phyloP scores from a whole-genome alignment of 176 grass and related monocot genomes.

The Ampelocalamus luodianensis region DNA sequence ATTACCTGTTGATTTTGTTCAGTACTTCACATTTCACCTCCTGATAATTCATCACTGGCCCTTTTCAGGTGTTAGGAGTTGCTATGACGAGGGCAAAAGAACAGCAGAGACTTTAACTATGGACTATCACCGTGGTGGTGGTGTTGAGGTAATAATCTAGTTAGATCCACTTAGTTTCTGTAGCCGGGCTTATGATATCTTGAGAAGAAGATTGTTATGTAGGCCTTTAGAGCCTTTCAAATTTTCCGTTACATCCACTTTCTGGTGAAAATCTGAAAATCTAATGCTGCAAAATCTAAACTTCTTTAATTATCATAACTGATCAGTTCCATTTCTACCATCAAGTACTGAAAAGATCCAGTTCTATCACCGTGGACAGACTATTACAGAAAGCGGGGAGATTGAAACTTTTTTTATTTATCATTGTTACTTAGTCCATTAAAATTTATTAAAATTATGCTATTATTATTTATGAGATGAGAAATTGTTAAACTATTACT shows the following conservation, averaged over 20 bases:
- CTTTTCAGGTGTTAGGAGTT: constrained; percentile 76
- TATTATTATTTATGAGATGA: constrained; percentile 27
- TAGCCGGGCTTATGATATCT: background rate
- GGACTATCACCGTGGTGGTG: constrained; percentile 79
- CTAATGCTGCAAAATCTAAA: background rate
- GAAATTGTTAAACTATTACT: background rate
- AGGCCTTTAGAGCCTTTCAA: background rate
- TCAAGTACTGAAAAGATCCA: background rate
- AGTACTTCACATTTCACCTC: constrained; percentile 5
- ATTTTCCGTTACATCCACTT: background rate
- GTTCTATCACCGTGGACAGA: background rate
- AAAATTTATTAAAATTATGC: background rate
- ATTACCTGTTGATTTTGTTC: constrained; percentile 9
- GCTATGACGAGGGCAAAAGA: constrained; percentile 87
- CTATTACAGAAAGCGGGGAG: constrained; percentile 10
- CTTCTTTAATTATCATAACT: background rate
- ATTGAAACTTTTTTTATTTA: background rate
- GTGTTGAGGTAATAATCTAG: constrained; percentile 63
- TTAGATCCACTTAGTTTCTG: background rate
- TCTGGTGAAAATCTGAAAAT: background rate
- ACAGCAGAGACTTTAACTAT: constrained; percentile 87
- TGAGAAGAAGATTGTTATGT: background rate
- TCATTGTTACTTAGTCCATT: background rate
- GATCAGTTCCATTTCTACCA: background rate
- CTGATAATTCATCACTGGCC: constrained; percentile 4